Base-by-base conservation (phyloP, 202 grass and related monocot genomes). In the Zoysia matrella region DNA sequence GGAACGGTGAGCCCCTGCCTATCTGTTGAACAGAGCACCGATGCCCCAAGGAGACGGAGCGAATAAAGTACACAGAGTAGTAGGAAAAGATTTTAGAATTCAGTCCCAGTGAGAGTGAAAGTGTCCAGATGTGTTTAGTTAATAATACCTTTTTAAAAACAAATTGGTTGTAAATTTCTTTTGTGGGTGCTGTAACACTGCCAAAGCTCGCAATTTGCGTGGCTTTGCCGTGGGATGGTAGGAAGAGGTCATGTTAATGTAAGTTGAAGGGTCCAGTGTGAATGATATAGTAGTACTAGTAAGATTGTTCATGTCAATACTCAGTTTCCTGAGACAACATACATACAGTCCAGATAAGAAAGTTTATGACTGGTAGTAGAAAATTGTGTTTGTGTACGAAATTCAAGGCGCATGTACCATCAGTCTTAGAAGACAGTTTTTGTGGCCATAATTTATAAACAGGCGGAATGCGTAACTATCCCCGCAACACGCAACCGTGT, bases 1-100 rank as follows among this genome's bases (percentile, higher is more conserved):
- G 30, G 30, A 36, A 36, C 30, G 30, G 30, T 36, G 30, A 82
- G 65, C 94, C 94, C 16, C 69, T 97, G 53, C 85, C 94, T 5
- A 78, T 97, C 63, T 86, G 82, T 67, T 94, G 72, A 88, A 50
- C 61, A 67, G 48, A 64, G 47, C 8, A 39, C 9, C 51, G 14
- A 64, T 12, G 5, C 44, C 8, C 40, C 68, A 11, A 76, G 51
- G 30, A 46, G 4, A 62, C 16, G 11, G 30, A 36, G 30, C 30
- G 30, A 36, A 36, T 36, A 36, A 36, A 36, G 30, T 47, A 73
- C 46, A 72, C 46, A 72, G 42, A 42, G 30, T 69, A n/a, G 10
- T 52, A 16, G 44, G 22, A 43, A 70, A 48, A 30, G 30, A 36
- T 36, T 77, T 14, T 58, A 81, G 77, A 61, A 51, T 75, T 52